Conservation (phyloP, 2,329 filamentous ascomycete genomes). For the Fonsecaea pugnacius region DNA sequence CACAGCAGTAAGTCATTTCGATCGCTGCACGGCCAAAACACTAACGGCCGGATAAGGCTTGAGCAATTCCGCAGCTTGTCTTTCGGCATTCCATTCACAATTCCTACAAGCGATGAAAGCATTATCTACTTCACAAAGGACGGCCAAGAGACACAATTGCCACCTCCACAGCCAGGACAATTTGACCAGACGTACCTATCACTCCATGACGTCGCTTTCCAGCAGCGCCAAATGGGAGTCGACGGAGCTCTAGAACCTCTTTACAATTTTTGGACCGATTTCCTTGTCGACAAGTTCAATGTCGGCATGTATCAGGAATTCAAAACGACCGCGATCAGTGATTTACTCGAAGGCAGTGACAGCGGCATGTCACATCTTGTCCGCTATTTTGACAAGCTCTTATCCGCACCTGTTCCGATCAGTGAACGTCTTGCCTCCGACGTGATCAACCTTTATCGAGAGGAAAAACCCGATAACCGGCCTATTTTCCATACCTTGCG, state of each 20-base stretch:
- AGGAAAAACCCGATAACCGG: constrained; percentile 49
- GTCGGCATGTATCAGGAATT: constrained; percentile 76
- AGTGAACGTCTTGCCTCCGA: constrained; percentile 59
- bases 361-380: constrained; percentile 67
- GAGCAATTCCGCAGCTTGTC: constrained; percentile 27
- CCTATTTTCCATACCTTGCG: constrained; percentile 58
- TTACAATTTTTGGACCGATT: constrained; percentile 76
- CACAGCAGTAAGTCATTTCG: constrained; percentile 33
- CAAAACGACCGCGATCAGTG: constrained; percentile 67
- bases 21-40: constrained; percentile 5
- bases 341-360: constrained; percentile 58
- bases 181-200: constrained; percentile 41
- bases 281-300: constrained; percentile 75
- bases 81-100: constrained; percentile 27
- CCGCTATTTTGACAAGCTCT: constrained; percentile 66
- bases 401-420: constrained; percentile 57
- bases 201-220: constrained; percentile 31
- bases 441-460: constrained; percentile 59
- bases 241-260: constrained; percentile 52
- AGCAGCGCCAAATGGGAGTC: constrained; percentile 46
- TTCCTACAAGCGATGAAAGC: constrained; percentile 23
- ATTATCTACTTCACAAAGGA: constrained; percentile 36
- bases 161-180: constrained; percentile 38
- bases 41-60: constrained; percentile 28
- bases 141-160: constrained; percentile 32